Evolutionary conservation across 331 rosid genomes (phyloP), one percentile per base, ranked within the genome.

Genomic region (Arachis monticola): DNA sequence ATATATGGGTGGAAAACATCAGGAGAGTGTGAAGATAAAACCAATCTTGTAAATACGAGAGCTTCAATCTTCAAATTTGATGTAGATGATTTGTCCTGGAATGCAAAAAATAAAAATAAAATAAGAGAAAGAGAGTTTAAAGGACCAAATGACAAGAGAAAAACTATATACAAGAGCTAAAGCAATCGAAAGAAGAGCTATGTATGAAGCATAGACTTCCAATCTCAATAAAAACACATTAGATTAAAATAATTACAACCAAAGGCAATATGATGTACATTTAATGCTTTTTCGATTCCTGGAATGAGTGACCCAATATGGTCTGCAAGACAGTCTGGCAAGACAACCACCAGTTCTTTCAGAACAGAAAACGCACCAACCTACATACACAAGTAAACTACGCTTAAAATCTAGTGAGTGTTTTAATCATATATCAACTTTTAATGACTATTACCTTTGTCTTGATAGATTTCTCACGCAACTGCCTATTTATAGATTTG

Each of bases 31-130:
- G 98, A 95, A 83, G 92, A 91, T 85, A 92, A 77, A 30, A 95
- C 98, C 85, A 95, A 82, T 90, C 94, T 83, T 69, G 96, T 88
- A 81, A 95, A 92, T 74, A 87, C 87, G 60, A 95, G 90, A 72
- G 99, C 97, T 88, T 95, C 99, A 58, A 92, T 95, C 87, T 95
- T 95, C 87, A 95, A 88, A 87, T 95, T 95, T 56, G 99, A 95
- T 80, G 99, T 92, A 63, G 99, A 92, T 48, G 96, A 88, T 84
- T 95, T 95, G 77, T 95, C 99, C 99, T 95, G 86, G 44, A 70
- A 74, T 76, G 62, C 55, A 84, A 58, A 53, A 12, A 27, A 27
- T 27, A 27, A 27, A 27, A 27, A 27, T 27, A 27, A 27, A 27
- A 27, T 27, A 27, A 27, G 30, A 27, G 30, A 27, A 27, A 27